phyloP scores from a whole-genome alignment of 352 stramenopile species.

The Phytophthora hybrid region DNA sequence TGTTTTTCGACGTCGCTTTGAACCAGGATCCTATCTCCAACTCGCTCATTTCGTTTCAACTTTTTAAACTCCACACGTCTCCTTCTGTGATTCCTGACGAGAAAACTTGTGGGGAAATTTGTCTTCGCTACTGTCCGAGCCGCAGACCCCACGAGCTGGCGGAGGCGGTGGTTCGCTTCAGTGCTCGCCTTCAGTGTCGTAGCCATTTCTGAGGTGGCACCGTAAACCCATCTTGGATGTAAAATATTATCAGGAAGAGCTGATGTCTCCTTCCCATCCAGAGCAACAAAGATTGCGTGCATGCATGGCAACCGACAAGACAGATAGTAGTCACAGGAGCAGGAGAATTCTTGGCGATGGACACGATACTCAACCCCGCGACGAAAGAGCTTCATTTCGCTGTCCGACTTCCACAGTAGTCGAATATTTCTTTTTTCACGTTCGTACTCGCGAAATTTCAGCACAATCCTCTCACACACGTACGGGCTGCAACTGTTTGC shows the following conservation, averaged over 20 bases:
- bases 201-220: neutral
- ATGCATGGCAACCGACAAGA: neutral
- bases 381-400: constrained; percentile 3
- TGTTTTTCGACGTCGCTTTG: constrained; percentile 15
- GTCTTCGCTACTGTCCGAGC: neutral
- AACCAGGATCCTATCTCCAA: neutral
- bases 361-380: constrained; percentile 5
- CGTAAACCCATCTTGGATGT: constrained; percentile 1
- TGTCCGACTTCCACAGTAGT: constrained; percentile 1
- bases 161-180: neutral
- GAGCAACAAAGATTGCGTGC: constrained; percentile 1
- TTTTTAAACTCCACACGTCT: constrained; percentile 1
- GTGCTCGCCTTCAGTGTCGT: neutral
- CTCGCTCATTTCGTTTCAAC: neutral
- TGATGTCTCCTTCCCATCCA: neutral
- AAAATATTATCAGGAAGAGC: constrained; percentile 1
- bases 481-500: no score
- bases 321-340: constrained; percentile 11
- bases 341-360: neutral
- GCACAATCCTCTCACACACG: neutral
- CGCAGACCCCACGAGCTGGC: neutral
- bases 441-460: constrained; percentile 3
- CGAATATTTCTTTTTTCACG: neutral
- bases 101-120: neutral
- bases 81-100: neutral